phyloP scores from a whole-genome alignment of 129 eudicot genomes.

The Escallonia rubra region DNA sequence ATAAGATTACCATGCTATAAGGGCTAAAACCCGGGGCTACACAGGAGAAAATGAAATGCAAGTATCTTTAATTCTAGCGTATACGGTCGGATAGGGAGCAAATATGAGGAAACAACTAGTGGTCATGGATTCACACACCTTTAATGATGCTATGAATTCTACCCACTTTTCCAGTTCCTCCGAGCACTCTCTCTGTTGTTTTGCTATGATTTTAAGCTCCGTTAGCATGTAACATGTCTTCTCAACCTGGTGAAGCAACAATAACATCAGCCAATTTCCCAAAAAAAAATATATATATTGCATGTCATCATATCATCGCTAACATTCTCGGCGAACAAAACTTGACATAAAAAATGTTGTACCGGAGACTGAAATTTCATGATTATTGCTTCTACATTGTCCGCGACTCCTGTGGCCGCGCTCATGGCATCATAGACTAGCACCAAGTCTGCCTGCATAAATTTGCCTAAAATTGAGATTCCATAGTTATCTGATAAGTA shows the following conservation, averaged over 20 bases:
- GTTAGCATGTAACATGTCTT: constrained; percentile 17
- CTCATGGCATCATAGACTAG: constrained; percentile 21
- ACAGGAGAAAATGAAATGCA: no score
- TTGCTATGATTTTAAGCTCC: constrained; percentile 20
- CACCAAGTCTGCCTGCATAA: constrained; percentile 17
- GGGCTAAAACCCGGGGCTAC: no score
- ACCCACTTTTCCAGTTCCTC: constrained; percentile 23
- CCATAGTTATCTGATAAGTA: no score
- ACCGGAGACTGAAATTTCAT: constrained; percentile 21
- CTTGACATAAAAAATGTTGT: no score
- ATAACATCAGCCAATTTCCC: not conserved
- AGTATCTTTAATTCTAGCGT: not conserved
- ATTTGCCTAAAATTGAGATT: no score
- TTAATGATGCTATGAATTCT: constrained; percentile 8
- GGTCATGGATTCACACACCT: constrained; percentile 10
- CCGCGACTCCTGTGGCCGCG: constrained; percentile 25
- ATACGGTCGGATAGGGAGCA: not conserved
- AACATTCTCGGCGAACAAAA: no score
- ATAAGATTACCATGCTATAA: not conserved
- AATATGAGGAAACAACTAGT: no score
- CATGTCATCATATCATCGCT: no score
- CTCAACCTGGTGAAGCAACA: constrained; percentile 19
- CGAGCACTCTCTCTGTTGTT: constrained; percentile 22
- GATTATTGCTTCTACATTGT: constrained; percentile 14
- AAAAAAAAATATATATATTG: no score